Evolutionary conservation across 202 grass and related monocot species (phyloP).

Genomic region (Digitaria exilis): DNA sequence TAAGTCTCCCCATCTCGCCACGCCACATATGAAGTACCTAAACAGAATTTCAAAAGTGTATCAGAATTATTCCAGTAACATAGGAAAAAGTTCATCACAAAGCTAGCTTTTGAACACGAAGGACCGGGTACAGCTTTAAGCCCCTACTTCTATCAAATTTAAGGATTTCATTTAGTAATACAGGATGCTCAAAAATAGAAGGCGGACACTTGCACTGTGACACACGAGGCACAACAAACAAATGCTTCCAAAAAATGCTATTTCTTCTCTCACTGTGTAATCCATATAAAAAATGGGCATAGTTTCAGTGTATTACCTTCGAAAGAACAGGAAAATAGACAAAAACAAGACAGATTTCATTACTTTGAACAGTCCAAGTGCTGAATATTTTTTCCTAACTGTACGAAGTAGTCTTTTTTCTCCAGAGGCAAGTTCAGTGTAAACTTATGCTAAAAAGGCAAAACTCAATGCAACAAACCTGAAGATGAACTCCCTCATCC

Average conservation of each 20-base stretch:
- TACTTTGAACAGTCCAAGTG: not conserved
- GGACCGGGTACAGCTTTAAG: not conserved
- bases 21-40: slow-evolving; percentile 95
- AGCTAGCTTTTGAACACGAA: slow-evolving; percentile 1
- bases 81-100: not conserved
- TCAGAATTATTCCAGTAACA: slow-evolving; percentile 34
- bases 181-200: not conserved
- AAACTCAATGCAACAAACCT: not conserved
- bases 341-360: not conserved
- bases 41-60: slow-evolving; percentile 38
- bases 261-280: not conserved
- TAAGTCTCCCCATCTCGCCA: slow-evolving; percentile 85
- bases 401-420: not conserved
- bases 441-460: not conserved
- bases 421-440: not conserved
- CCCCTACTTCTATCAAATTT: not conserved
- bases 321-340: not conserved
- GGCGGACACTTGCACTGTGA: not conserved
- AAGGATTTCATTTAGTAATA: slow-evolving; percentile 11
- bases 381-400: not conserved
- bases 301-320: not conserved
- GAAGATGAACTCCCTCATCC: not conserved
- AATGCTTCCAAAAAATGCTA: not conserved
- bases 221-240: not conserved
- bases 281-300: not conserved